Percentiles rank a stretch among this genome's conserved stretches.
phyloP scores from a whole-genome alignment of 306 rosid genomes.

The Lablab purpureus region DNA sequence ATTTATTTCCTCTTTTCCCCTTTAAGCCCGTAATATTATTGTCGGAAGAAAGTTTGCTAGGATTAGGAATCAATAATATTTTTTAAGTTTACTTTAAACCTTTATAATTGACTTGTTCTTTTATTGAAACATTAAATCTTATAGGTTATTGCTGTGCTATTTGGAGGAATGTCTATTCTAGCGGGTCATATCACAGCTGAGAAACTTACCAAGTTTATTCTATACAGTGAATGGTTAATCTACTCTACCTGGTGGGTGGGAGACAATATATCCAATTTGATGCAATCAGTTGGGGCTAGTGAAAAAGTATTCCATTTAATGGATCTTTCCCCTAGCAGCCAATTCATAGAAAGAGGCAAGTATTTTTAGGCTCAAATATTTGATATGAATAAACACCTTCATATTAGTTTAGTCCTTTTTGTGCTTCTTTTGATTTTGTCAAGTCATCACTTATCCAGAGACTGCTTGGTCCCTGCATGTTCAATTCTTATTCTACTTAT shows the following conservation, averaged over 20 bases:
- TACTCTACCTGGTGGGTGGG: constrained; percentile 99
- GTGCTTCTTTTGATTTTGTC: constrained; percentile 35
- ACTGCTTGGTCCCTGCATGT: constrained; percentile 26
- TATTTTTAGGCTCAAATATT: constrained; percentile 39
- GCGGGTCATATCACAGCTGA: constrained; percentile 89
- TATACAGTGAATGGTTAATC: constrained; percentile 95
- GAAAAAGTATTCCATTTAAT: constrained; percentile 94
- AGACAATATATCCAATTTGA: constrained; percentile 86
- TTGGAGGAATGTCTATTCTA: constrained; percentile 92
- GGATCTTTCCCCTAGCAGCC: constrained; percentile 91
- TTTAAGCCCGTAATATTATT: constrained; percentile 20
- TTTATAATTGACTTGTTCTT: constrained; percentile 47
- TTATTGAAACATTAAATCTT: constrained; percentile 47
- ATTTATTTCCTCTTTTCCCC: not conserved
- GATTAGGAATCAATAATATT: constrained; percentile 15
- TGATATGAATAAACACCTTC: constrained; percentile 37
- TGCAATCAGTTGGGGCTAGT: constrained; percentile 99
- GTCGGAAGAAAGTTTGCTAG: constrained; percentile 15
- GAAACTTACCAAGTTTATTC: constrained; percentile 91
- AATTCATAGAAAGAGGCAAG: constrained; percentile 80
- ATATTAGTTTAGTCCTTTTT: constrained; percentile 29
- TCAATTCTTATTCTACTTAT: constrained; percentile 30
- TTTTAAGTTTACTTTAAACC: constrained; percentile 33
- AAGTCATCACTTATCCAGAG: constrained; percentile 22
- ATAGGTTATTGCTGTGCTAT: constrained; percentile 83